These are phyloP conservation scores for Cucumis melo DNA, from an alignment of 306 rosid species.

Conservation along the genomic window DNA sequence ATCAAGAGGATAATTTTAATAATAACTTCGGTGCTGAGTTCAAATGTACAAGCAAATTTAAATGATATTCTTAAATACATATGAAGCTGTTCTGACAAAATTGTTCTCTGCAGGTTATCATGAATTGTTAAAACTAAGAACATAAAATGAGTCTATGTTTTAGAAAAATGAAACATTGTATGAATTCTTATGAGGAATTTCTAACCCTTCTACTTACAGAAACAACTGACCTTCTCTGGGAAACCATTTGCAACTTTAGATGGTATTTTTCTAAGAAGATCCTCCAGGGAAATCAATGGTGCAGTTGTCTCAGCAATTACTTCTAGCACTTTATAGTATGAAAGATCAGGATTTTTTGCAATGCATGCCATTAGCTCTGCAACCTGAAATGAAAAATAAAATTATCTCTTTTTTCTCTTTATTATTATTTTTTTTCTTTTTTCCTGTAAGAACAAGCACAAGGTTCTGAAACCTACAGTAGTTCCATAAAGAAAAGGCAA, in stretches of 20 bases:
- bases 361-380: conserved; percentile 85
- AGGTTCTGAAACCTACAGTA: no score
- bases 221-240: conserved; percentile 35
- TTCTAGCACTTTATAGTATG: conserved; percentile 83
- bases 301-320: conserved; percentile 86
- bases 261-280: conserved; percentile 74
- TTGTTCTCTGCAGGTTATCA: not conserved
- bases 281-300: conserved; percentile 61
- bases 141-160: not conserved
- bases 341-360: conserved; percentile 55
- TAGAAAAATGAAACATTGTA: not conserved
- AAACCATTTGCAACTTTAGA: conserved; percentile 39
- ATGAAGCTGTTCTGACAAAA: not conserved
- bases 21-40: not conserved
- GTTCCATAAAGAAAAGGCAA: no score
- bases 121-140: not conserved
- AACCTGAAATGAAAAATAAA: conserved; percentile 33
- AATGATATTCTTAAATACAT: not conserved
- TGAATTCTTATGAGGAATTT: not conserved
- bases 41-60: not conserved
- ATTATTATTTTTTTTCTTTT: no score
- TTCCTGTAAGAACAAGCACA: no score
- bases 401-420: no score
- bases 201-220: not conserved
- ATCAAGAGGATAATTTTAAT: not conserved